Base-by-base conservation (phyloP, 2,329 filamentous ascomycete species). In the Beauveria sp. region DNA sequence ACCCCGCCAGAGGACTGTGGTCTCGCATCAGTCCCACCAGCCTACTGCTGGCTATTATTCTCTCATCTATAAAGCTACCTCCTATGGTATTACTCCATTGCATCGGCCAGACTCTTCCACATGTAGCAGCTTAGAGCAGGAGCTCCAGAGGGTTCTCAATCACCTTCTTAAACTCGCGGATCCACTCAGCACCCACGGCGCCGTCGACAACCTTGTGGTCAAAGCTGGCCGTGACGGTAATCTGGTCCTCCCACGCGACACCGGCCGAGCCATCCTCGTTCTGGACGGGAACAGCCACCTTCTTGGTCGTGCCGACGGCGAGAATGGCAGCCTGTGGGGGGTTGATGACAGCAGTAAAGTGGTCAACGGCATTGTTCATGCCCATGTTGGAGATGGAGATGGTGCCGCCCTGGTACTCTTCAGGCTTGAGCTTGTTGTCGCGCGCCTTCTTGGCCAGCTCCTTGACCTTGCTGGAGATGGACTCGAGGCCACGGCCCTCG, bases 331-430 rank as follows among this genome's bases (percentile, higher is more conserved):
- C 90, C 82, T 99, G 96, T 60, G 95, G 95, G 67, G 96, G 95
- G 86, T 99, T 99, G 84, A 99, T 96, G 73, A 99, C 90, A 68
- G 95, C 95, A 58, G 95, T 98, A 81, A 99, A 99, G 75, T 93
- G 87, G 79, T 98, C 93, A 66, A 99, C 88, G 56, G 95, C 93
- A 53, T 88, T 74, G 85, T 99, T 99, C 95, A 99, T 99, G 78
- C 95, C 95, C 95, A 99, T 96, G 87, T 99, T 99, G 80, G 91
- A 96, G 79, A 99, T 98, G 77, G 93, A 97, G 80, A 99, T 96
- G 75, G 91, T 96, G 75, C 95, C 95, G 62, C 95, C 95, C 83
- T 97, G 93, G 87, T 96, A 99, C 80, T 99, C 93, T 77, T 99
- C 93, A 53, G 95, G 95, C 88, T 98, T 98, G 71, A 99, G 89